Conservation (phyloP, 257 asterid genomes). For the Cinchona pubescens region DNA sequence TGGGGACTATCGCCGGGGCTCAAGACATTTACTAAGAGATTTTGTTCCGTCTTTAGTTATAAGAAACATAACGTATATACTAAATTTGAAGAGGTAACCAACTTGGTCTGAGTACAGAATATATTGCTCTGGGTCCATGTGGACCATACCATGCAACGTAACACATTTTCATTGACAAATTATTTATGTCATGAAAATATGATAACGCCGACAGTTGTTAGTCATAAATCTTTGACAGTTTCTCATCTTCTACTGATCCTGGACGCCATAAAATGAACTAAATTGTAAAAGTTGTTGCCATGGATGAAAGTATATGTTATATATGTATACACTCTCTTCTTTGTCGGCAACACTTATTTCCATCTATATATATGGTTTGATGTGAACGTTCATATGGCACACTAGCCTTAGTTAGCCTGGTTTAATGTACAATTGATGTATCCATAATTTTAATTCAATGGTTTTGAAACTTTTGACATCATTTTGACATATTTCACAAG, state of each 20-base stretch:
- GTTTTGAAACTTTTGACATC: neutral
- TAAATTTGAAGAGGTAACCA: no score
- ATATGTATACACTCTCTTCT: neutral
- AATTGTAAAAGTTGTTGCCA: neutral
- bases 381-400: neutral
- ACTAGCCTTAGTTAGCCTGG: neutral
- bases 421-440: neutral
- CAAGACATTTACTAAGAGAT: no score
- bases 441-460: neutral
- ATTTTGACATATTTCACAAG: neutral
- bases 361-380: neutral
- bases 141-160: no score
- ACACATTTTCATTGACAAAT: no score
- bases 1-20: no score
- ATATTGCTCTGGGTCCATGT: no score
- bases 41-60: no score
- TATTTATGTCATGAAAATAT: neutral
- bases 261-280: neutral
- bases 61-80: no score
- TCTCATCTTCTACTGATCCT: neutral
- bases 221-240: no score
- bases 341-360: conserved; percentile 8
- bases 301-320: neutral
- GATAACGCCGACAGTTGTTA: neutral
- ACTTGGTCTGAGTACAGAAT: no score